Conservation (phyloP, 139 green algal genomes). For the Tetradesmus obliquus region DNA sequence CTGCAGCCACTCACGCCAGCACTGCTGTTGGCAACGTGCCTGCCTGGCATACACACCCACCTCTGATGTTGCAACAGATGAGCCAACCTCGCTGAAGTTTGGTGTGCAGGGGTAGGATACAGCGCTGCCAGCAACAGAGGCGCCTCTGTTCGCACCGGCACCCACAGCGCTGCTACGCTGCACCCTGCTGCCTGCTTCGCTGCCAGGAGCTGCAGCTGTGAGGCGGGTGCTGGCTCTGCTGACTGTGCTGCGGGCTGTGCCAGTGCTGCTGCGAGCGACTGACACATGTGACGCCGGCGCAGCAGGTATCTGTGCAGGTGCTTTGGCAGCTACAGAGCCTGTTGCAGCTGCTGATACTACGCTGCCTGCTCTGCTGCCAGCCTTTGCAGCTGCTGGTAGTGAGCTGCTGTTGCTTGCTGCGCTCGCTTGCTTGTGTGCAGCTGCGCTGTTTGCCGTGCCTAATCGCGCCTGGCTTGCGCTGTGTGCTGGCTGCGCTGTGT, state of each 20-base stretch:
- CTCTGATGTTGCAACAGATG: constrained; percentile 2
- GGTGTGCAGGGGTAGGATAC: constrained; percentile 17
- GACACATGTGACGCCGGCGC: not conserved
- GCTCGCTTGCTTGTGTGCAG: not conserved
- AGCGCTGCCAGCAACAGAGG: not conserved
- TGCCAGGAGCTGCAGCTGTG: not conserved
- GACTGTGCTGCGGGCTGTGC: not conserved
- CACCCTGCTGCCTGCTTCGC: not conserved
- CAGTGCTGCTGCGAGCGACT: not conserved
- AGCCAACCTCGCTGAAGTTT: constrained; percentile 10
- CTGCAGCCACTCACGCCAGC: not conserved
- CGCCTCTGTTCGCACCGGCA: not conserved
- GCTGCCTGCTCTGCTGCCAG: not conserved
- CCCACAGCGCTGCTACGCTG: not conserved
- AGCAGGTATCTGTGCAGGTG: not conserved
- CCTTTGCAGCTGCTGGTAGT: not conserved
- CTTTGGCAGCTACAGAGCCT: not conserved
- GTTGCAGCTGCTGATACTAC: not conserved
- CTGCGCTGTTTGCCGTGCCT: not conserved
- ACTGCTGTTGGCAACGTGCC: not conserved
- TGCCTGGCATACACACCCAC: not conserved
- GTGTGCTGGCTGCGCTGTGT: not conserved
- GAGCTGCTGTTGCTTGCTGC: not conserved
- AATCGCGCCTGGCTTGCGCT: not conserved
- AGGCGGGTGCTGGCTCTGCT: not conserved